Conservation (phyloP, 352 stramenopile genomes). For the Peronospora belbahrii region DNA sequence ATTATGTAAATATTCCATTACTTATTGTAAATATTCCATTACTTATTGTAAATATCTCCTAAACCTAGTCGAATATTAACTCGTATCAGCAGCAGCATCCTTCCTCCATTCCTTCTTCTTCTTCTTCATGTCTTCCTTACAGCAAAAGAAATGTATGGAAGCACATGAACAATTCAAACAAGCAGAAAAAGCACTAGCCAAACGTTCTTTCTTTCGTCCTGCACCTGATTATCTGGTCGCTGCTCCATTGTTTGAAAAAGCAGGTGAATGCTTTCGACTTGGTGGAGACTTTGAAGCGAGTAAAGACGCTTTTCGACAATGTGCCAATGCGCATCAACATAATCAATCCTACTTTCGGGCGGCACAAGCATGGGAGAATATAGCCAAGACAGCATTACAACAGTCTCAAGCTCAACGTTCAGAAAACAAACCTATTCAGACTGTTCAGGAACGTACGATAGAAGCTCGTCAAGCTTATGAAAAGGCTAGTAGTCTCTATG, state of each 20-base stretch:
- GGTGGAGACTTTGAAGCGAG: conserved; percentile 54
- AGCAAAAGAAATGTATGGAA: conserved; percentile 47
- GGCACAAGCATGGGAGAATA: conserved; percentile 64
- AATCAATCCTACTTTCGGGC: conserved; percentile 70
- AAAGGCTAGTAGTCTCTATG: conserved; percentile 51
- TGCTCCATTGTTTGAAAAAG: conserved; percentile 62
- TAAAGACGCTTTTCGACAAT: conserved; percentile 49
- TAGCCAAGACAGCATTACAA: conserved; percentile 63
- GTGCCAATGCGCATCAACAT: conserved; percentile 56
- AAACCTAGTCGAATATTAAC: too few relatives aligned
- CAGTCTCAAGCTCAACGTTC: conserved; percentile 55
- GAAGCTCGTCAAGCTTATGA: conserved; percentile 59
- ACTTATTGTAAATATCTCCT: too few relatives aligned
- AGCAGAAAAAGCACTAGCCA: conserved; percentile 47
- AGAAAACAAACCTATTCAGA: conserved; percentile 9
- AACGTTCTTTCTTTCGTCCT: conserved; percentile 60
- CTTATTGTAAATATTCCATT: too few relatives aligned
- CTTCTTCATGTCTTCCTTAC: conserved; percentile 28
- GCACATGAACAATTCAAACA: conserved; percentile 40
- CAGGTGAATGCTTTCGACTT: conserved; percentile 59
- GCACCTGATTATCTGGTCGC: conserved; percentile 62
- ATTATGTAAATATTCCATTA: too few relatives aligned
- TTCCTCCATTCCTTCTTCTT: too few relatives aligned
- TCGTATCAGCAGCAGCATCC: too few relatives aligned
- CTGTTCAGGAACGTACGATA: conserved; percentile 25